Evolutionary conservation across 768 basidiomycete species (phyloP), one percentile per base, ranked within the genome.

Genomic region (Artomyces pyxidatus): DNA sequence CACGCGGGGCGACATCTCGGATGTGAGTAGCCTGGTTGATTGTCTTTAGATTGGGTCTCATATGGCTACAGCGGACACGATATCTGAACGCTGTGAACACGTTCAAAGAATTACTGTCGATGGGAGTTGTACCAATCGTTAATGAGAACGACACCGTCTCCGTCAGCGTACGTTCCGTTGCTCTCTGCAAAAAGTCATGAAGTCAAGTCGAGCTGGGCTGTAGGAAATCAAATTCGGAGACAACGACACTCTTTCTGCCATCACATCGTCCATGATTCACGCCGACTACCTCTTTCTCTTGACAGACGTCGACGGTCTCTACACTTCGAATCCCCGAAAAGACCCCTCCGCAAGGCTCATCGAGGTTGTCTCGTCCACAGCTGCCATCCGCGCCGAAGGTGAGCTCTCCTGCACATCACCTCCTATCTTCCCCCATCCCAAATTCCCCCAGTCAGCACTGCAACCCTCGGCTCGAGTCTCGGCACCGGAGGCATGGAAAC

Each of bases 161-260:
- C 21, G 96, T 99, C 50, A 92, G 91, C 69, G 92, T 95, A 63
- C 64, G 88, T 79, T 6, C 17, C 2, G 17, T 19, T 5, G 23
- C 28, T 1, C 6, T 39, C 6, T 11, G 19, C 3, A 16, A 11
- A 9, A 27, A n/a, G n/a, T 3, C 23, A 19, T 19, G 4, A 27
- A 22, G 16, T 32, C 37, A 27, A 49, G 29, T 48, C 26, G 4
- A 10, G 32, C n/a, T 8, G 28, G 25, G 17, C 17, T 8, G 7
- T 60, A 94, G 91, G 96, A 99, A 85, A 98, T 99, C 54, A 95
- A 93, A 88, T 99, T 99, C 58, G 96, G 96, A 42, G 96, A 98
- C 69, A 98, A 98, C 64, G 96, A 99, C 64, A 97, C 95, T 0
- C 72, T 99, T 16, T 97, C 95, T 35, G 96, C 96, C 17, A 94